Percentiles rank a stretch among this genome's conserved stretches.
Conservation (phyloP, 495 filamentous ascomycete species). For the Penicillium alfredii region DNA sequence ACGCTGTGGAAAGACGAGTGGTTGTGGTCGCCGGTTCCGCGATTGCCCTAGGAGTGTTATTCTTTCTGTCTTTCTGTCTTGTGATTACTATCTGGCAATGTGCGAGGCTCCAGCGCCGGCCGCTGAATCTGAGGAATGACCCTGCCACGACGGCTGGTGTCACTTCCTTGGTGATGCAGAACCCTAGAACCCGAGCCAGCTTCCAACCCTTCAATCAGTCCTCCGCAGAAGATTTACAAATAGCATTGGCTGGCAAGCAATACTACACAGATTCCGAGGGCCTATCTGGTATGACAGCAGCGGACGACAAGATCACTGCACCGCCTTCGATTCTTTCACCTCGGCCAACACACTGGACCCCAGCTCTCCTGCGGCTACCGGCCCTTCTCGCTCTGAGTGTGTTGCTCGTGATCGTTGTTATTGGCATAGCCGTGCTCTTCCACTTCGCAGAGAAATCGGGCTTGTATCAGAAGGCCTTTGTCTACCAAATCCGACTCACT, state of each 20-base stretch:
- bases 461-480: constrained; percentile 31
- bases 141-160: constrained; percentile 10
- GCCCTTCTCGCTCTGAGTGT: constrained; percentile 12
- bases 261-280: constrained; percentile 12
- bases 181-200: background rate
- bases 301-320: background rate
- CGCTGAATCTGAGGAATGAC: constrained; percentile 17
- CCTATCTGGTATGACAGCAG: constrained; percentile 1
- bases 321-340: too few relatives aligned
- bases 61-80: constrained; percentile 16
- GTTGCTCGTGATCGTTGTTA: constrained; percentile 11
- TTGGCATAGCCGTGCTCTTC: constrained; percentile 23
- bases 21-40: constrained; percentile 14
- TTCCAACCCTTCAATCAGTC: constrained; percentile 12
- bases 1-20: constrained; percentile 9
- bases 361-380: constrained; percentile 18
- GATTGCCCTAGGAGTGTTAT: constrained; percentile 13
- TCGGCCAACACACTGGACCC: constrained; percentile 15
- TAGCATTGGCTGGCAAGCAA: background rate
- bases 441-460: constrained; percentile 13
- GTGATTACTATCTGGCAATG: constrained; percentile 12
- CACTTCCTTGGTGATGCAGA: constrained; percentile 9
- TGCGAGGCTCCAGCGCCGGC: constrained; percentile 3
- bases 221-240: constrained; percentile 7
- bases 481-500: constrained; percentile 24